Conservation (phyloP, 768 basidiomycete species). For the Naganishia antarctica region DNA sequence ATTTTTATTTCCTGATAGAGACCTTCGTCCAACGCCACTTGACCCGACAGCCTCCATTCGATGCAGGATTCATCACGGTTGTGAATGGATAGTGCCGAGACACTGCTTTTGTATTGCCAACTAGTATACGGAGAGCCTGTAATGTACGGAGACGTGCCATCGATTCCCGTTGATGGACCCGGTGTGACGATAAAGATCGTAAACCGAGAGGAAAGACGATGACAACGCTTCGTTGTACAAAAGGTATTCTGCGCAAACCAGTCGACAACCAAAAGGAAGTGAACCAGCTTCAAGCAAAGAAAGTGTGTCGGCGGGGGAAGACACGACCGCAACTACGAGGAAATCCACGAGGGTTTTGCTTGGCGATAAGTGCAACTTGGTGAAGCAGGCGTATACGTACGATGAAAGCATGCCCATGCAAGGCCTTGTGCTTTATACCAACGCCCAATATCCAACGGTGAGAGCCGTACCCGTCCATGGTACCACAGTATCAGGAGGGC, state of each 20-base stretch:
- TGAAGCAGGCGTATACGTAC: constrained; percentile 18
- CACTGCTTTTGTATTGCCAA: constrained; percentile 9
- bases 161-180: constrained; percentile 11
- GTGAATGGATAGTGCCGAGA: neutral
- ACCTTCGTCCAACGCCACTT: constrained; percentile 24
- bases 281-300: constrained; percentile 15
- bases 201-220: constrained; percentile 6
- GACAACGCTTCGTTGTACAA: constrained; percentile 6
- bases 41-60: constrained; percentile 23
- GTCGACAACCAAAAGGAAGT: constrained; percentile 10
- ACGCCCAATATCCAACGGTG: neutral
- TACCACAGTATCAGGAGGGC: constrained; percentile 1
- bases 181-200: constrained; percentile 9
- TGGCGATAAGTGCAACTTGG: constrained; percentile 21
- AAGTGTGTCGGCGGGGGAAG: constrained; percentile 24
- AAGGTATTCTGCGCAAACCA: constrained; percentile 1
- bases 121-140: neutral
- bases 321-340: constrained; percentile 24
- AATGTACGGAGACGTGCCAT: constrained; percentile 5
- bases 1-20: constrained; percentile 22
- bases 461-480: neutral
- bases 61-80: constrained; percentile 12
- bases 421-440: neutral
- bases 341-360: constrained; percentile 24
- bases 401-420: constrained; percentile 4